phyloP scores from a whole-genome alignment of 2,329 filamentous ascomycete genomes.

The Neofusicoccum sp. region DNA sequence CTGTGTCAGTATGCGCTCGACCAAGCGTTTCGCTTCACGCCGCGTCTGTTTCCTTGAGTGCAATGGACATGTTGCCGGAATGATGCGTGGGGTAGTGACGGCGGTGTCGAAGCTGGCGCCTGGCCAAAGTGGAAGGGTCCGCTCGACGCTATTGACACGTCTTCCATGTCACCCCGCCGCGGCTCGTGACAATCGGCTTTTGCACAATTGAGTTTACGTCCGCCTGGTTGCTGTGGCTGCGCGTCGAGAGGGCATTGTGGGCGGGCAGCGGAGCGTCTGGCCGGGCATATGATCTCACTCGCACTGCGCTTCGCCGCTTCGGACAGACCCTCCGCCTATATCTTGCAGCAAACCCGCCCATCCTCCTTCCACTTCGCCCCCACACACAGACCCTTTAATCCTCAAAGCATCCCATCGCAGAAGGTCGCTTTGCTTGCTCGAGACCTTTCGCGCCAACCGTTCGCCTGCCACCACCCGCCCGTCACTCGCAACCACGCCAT shows the following conservation, averaged over 20 bases:
- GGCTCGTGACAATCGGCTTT: too few species aligned
- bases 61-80: too few species aligned
- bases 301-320: too few species aligned
- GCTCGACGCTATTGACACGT: not conserved
- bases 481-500: not conserved
- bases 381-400: not conserved
- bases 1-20: too few species aligned
- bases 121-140: not conserved
- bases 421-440: not conserved
- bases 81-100: conserved; percentile 2
- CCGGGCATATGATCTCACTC: too few species aligned
- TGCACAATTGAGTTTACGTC: too few species aligned
- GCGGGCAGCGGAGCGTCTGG: too few species aligned
- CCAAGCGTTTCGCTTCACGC: too few species aligned
- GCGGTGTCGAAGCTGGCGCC: not conserved
- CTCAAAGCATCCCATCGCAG: not conserved
- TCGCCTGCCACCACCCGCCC: not conserved
- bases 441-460: not conserved
- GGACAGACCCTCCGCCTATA: not conserved
- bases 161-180: not conserved
- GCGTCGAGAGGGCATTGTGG: too few species aligned
- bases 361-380: not conserved
- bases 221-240: too few species aligned
- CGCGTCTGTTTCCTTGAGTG: too few species aligned
- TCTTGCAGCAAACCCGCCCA: not conserved